Conservation (phyloP, 352 stramenopile species). For the Globisporangium echinulatum region DNA sequence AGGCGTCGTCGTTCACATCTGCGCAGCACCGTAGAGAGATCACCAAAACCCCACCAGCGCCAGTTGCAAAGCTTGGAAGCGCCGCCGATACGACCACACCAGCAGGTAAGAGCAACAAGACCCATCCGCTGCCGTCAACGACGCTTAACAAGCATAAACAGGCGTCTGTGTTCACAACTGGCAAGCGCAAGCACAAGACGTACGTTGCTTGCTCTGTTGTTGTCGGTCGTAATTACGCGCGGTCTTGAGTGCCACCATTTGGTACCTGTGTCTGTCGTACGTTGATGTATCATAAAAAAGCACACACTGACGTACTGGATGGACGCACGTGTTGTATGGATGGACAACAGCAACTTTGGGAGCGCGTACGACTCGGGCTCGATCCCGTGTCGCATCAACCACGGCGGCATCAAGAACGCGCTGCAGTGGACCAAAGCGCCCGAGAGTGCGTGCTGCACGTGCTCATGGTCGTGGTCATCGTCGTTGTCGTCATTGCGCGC, state of each 20-base stretch:
- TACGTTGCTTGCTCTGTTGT: slow-evolving; percentile 16
- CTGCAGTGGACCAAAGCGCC: slow-evolving; percentile 69
- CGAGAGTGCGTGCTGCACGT: slow-evolving; percentile 26
- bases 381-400: slow-evolving; percentile 77
- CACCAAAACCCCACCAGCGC: slow-evolving; percentile 14
- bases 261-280: no score
- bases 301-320: neutral
- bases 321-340: no score
- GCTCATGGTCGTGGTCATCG: no score
- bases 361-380: slow-evolving; percentile 57
- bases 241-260: no score
- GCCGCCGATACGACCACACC: neutral
- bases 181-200: slow-evolving; percentile 77
- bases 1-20: slow-evolving; percentile 5
- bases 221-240: no score
- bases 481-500: neutral
- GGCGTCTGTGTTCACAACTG: slow-evolving; percentile 52
- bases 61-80: slow-evolving; percentile 10
- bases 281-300: no score
- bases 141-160: slow-evolving; percentile 71
- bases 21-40: slow-evolving; percentile 9
- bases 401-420: slow-evolving; percentile 64
- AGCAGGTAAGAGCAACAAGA: slow-evolving; percentile 2
- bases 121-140: slow-evolving; percentile 41
- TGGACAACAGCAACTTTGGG: slow-evolving; percentile 47